Percentiles rank a stretch among this genome's conserved stretches.
Evolutionary conservation across 306 rosid genomes (phyloP).

Genomic region (Trifolium repens): DNA sequence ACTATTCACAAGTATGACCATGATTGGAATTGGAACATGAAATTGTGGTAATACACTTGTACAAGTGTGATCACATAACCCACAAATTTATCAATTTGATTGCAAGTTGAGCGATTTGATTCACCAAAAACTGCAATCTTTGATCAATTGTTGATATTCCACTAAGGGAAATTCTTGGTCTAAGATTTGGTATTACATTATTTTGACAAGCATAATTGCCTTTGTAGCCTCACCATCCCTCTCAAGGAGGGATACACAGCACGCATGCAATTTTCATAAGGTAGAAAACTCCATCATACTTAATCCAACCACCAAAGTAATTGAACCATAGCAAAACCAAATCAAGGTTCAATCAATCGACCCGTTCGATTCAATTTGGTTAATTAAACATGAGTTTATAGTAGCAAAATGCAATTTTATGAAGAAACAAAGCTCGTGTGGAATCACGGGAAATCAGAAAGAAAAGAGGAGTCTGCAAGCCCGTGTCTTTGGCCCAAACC

Average conservation of each 20-base stretch:
- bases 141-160: constrained; percentile 12
- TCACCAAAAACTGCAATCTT: constrained; percentile 1
- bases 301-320: not conserved
- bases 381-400: not conserved
- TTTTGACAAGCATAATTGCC: not conserved
- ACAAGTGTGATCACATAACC: constrained; percentile 11
- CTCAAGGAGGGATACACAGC: too few relatives aligned
- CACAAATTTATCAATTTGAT: constrained; percentile 14
- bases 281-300: not conserved
- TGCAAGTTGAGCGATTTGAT: not conserved
- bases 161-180: constrained; percentile 14
- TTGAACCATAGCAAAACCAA: not conserved
- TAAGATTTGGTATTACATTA: constrained; percentile 8
- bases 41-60: constrained; percentile 15
- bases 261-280: not conserved
- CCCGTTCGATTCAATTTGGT: not conserved
- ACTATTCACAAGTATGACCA: constrained; percentile 48
- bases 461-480: constrained; percentile 15
- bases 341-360: not conserved
- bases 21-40: constrained; percentile 50
- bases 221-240: not conserved
- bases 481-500: constrained; percentile 23
- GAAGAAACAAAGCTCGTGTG: not conserved
- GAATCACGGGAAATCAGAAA: not conserved
- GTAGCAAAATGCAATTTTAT: not conserved